Evolutionary conservation across 2,329 filamentous ascomycete species (phyloP).

Genomic region (Fusarium sp.): DNA sequence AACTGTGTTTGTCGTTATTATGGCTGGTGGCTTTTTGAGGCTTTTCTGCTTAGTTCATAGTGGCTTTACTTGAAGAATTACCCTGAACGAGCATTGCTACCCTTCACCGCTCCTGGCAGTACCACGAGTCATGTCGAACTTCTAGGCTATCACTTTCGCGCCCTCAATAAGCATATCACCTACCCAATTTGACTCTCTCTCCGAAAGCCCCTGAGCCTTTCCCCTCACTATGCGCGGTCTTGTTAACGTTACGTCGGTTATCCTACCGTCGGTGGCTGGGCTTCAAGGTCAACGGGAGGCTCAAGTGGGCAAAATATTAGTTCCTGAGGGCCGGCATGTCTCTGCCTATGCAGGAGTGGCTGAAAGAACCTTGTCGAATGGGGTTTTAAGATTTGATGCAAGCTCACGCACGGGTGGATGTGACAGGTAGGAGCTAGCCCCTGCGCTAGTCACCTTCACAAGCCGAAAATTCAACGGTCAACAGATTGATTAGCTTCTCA

Average conservation of each 20-base stretch:
- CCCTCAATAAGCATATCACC: not conserved
- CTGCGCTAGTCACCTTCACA: not conserved
- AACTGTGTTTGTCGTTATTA: not conserved
- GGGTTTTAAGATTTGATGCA: not conserved
- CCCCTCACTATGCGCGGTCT: not conserved
- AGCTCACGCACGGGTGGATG: not conserved
- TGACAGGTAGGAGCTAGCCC: not conserved
- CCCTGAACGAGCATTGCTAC: not conserved
- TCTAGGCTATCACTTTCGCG: not conserved
- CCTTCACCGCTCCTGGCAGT: not conserved
- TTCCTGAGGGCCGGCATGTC: not conserved
- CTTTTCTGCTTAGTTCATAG: accelerated
- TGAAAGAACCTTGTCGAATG: not conserved
- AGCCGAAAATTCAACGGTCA: not conserved
- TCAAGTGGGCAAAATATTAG: not conserved
- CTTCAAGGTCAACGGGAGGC: not conserved
- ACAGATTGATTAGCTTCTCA: not conserved
- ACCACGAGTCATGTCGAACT: not conserved
- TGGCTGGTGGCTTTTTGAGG: not conserved
- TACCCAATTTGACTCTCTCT: not conserved
- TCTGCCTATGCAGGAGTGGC: not conserved
- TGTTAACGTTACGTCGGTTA: not conserved
- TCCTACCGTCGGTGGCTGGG: too few species aligned
- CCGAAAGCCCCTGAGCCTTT: not conserved
- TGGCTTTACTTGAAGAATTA: not conserved